These are phyloP conservation scores for Verticillium isaacii DNA, from an alignment of 2,329 filamentous ascomycete genomes.

Conservation along the genomic window DNA sequence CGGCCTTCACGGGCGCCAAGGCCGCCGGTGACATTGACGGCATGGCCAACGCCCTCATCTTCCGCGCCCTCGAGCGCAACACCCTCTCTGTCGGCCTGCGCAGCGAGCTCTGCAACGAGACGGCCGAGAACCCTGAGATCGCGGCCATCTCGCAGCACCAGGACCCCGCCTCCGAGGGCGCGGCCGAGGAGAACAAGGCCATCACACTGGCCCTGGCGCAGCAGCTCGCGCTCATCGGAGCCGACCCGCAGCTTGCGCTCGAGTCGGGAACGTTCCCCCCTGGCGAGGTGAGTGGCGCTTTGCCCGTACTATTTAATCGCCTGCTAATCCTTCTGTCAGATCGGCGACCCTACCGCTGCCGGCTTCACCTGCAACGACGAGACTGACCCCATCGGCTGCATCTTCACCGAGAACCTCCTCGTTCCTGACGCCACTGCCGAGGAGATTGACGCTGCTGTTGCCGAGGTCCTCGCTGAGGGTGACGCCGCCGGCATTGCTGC, in stretches of 20 bases:
- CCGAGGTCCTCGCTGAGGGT: conserved; percentile 23
- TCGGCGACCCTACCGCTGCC: conserved; percentile 15
- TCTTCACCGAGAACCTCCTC: conserved; percentile 46
- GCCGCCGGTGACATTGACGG: conserved; percentile 45
- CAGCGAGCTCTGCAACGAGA: conserved; percentile 53
- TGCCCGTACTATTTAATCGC: neutral
- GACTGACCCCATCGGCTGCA: conserved; percentile 46
- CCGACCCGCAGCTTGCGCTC: conserved; percentile 57
- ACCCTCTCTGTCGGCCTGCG: conserved; percentile 51
- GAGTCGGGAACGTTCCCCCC: conserved; percentile 59
- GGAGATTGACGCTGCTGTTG: conserved; percentile 45
- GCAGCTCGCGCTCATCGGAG: conserved; percentile 57
- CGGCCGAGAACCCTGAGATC: conserved; percentile 61
- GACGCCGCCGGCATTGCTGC: conserved; percentile 13
- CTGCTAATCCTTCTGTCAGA: neutral
- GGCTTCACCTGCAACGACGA: conserved; percentile 41
- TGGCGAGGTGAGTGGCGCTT: conserved; percentile 38
- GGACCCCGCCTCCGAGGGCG: conserved; percentile 57
- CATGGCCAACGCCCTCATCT: conserved; percentile 49
- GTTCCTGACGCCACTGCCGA: conserved; percentile 48
- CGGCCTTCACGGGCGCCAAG: conserved; percentile 58
- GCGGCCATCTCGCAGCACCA: conserved; percentile 60
- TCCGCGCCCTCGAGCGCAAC: conserved; percentile 54
- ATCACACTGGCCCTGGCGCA: conserved; percentile 54
- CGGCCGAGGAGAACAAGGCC: conserved; percentile 54